Base-by-base conservation (phyloP, 2,329 filamentous ascomycete species). In the Beauveria medogensis region DNA sequence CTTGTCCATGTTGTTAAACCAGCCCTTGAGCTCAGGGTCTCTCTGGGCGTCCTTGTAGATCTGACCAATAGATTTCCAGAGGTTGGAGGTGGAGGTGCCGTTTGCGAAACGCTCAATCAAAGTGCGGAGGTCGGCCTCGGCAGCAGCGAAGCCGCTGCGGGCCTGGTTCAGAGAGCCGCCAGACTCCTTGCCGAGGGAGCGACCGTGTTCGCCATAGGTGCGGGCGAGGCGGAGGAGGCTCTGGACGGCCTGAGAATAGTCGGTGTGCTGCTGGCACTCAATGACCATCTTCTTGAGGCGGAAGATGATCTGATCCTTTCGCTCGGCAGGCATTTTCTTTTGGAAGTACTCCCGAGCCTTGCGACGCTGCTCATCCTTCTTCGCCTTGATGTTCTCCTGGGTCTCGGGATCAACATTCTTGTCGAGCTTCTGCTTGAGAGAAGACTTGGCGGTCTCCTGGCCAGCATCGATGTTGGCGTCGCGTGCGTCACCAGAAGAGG, bases 211-310 rank as follows among this genome's bases (percentile, higher is more conserved):
- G 63, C 85, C 86, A 69, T 99, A 99, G 67, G 87, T 84, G 76
- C 96, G 92, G 7, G 91, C 92, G 54, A 99, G 80, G 47, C 84
- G 80, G 34, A 99, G 82, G 6, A 99, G 80, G 3, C 93, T 95
- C 68, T 92, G 85, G 65, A 99, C 88, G n/a, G 94, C 94, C 73
- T 89, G 83, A 67, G 92, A 87, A 75, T 97, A 99, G 69, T 99
- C 93, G 62, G 90, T 85, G 71, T 97, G 94, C 61, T 93, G 90
- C 77, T 99, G 94, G 68, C 96, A 92, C 76, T 99, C 94, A 51
- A 97, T 86, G 44, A 99, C 79, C 89, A 97, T 96, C 85, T 97
- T 97, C 86, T 85, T 99, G 66, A 99, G 77, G 43, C 94, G 90
- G 83, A 87, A 96, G 68, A 97, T 87, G 60, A 87, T 88, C 79